Conservation (phyloP, 257 asterid species). For the Avicennia marina region DNA sequence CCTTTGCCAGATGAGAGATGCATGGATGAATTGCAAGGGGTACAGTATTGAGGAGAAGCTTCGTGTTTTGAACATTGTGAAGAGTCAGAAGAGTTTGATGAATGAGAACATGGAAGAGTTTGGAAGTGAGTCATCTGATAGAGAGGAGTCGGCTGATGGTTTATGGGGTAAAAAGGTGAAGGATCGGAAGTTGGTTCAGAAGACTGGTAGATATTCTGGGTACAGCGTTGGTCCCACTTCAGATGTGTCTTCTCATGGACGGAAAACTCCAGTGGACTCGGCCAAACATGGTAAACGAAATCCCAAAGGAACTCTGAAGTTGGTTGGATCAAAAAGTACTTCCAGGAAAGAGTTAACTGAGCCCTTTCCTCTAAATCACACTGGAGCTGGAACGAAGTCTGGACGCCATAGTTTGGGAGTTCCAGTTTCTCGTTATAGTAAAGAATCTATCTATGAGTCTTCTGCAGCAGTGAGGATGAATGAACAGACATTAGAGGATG, state of each 20-base stretch:
- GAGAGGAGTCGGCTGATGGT: slow-evolving; percentile 72
- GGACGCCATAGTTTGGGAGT: slow-evolving; percentile 38
- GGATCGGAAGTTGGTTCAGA: slow-evolving; percentile 57
- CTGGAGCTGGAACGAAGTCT: slow-evolving; percentile 40
- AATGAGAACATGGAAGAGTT: slow-evolving; percentile 87
- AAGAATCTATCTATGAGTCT: slow-evolving; percentile 42
- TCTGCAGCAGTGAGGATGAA: slow-evolving; percentile 36
- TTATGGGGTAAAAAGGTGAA: slow-evolving; percentile 67
- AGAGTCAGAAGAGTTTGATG: slow-evolving; percentile 89
- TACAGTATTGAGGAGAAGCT: slow-evolving; percentile 97
- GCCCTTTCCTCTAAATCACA: slow-evolving; percentile 38
- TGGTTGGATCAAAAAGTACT: slow-evolving; percentile 47
- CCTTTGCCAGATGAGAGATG: slow-evolving; percentile 91
- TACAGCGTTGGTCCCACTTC: slow-evolving; percentile 35
- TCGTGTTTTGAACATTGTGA: slow-evolving; percentile 82
- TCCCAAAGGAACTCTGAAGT: slow-evolving; percentile 57
- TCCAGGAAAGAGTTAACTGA: slow-evolving; percentile 42
- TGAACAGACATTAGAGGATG: slow-evolving; percentile 47
- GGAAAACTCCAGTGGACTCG: slow-evolving; percentile 36
- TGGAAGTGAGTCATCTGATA: slow-evolving; percentile 73
- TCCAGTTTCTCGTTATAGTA: slow-evolving; percentile 36
- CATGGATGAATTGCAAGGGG: slow-evolving; percentile 81
- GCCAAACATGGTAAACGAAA: slow-evolving; percentile 56
- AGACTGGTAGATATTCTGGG: slow-evolving; percentile 40
- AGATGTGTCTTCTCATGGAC: slow-evolving; percentile 46